Base-by-base conservation (phyloP, 192 early-diverging fungal genomes). In the Coemansia sp. region DNA sequence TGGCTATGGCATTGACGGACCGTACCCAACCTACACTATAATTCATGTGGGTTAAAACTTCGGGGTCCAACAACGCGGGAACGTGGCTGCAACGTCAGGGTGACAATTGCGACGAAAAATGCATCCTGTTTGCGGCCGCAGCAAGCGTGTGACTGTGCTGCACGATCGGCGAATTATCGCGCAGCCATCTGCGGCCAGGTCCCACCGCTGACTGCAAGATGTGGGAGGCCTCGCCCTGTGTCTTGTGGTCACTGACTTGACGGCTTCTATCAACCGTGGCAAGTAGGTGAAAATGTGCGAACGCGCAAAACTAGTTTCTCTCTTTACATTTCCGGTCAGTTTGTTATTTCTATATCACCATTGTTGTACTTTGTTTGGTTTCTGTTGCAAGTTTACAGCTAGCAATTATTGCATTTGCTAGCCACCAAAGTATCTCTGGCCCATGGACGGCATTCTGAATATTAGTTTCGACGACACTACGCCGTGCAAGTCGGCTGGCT, bases 231-330 rank as follows among this genome's bases (percentile, higher is more conserved):
- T 5, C n/a, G 15, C 5, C 14, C n/a, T 46, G 26, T 46, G 27
- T 46, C 44, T 46, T 28, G 44, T 46, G 44, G 2, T n/a, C 12
- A 28, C 14, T 46, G 44, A 46, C 44, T 46, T 46, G 20, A 12
- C n/a, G 36, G n/a, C 2, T 17, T 39, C 17, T 39, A 6, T 7
- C n/a, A 39, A 39, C 5, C 3, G 0, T 39, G 36, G 36, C 36
- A 4, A 15, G 6, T 39, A 4, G 36, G 6, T 39, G 8, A 39
- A 39, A 39, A 39, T 7, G n/a, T n/a, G 12, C 7, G 34, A n/a
- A 10, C 11, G 11, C 2, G 3, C 34, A 35, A 10, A 35, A 35
- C 34, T 35, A n/a, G 34, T 4, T 19, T 39, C 36, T 17, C 36
- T 15, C n/a, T 39, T 39, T 39, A 15, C 6, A 29, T 29, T 29